A percentile compares a stretch with the other conserved stretches of the same genome.
Evolutionary conservation across 139 green algal genomes (phyloP).

Genomic region (Bryopsis sp.): DNA sequence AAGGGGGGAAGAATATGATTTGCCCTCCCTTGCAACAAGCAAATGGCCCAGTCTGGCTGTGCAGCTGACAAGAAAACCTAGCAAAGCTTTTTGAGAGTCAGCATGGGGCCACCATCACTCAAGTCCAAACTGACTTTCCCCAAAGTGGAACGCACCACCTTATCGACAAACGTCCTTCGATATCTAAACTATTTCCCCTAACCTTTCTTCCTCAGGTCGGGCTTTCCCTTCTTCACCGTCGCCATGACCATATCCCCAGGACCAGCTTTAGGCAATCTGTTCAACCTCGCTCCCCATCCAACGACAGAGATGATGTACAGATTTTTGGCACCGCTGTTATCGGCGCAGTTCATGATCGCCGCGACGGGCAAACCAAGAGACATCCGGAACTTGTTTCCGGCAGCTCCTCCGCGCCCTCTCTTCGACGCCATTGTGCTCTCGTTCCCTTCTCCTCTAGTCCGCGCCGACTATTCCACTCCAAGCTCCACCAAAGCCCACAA

Average conservation of each 20-base stretch:
- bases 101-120: slow-evolving; percentile 9
- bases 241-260: slow-evolving; percentile 98
- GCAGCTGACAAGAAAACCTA: too few species aligned
- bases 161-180: too few species aligned
- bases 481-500: too few species aligned
- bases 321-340: slow-evolving; percentile 99
- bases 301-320: slow-evolving; percentile 97
- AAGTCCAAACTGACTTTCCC: too few species aligned
- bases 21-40: too few species aligned
- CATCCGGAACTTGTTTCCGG: slow-evolving; percentile 98
- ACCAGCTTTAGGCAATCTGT: slow-evolving; percentile 82
- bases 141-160: too few species aligned
- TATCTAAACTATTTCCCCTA: too few species aligned
- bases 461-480: too few species aligned
- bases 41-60: too few species aligned
- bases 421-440: slow-evolving; percentile 43
- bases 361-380: slow-evolving; percentile 91
- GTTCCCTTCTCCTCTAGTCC: too few species aligned
- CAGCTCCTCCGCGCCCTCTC: slow-evolving; percentile 32
- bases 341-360: slow-evolving; percentile 96
- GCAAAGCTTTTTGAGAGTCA: too few species aligned
- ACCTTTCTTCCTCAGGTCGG: slow-evolving; percentile 99
- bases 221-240: slow-evolving; percentile 99
- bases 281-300: slow-evolving; percentile 88
- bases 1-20: not conserved